These are phyloP conservation scores for Jackrogersella multiformis DNA, from an alignment of 495 filamentous ascomycete genomes.

Conservation along the genomic window DNA sequence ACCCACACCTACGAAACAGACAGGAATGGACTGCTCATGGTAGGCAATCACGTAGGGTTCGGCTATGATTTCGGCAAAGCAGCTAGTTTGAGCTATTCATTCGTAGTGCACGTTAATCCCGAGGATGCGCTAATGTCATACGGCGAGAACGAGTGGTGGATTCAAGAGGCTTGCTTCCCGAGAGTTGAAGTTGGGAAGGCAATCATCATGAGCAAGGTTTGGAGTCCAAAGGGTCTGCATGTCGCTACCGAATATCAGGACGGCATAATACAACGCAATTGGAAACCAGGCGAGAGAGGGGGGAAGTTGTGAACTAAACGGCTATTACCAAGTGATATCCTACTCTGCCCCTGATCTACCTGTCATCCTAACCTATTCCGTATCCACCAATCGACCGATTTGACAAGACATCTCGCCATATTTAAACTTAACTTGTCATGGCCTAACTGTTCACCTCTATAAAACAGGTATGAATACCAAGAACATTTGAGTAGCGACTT, in stretches of 20 bases:
- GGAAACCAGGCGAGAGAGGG: slow-evolving; percentile 29
- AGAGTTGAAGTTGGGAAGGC: slow-evolving; percentile 65
- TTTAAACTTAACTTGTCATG: no score
- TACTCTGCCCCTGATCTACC: no score
- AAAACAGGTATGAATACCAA: no score
- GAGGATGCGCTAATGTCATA: slow-evolving; percentile 53
- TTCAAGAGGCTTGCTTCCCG: slow-evolving; percentile 71
- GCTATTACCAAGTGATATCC: no score
- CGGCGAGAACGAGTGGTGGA: slow-evolving; percentile 66
- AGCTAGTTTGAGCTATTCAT: slow-evolving; percentile 68
- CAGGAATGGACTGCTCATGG: slow-evolving; percentile 72
- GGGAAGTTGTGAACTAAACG: slow-evolving; percentile 28
- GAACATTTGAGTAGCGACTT: background rate
- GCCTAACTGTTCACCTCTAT: no score
- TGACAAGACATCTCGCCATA: no score
- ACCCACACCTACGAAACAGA: slow-evolving; percentile 75
- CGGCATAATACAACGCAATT: slow-evolving; percentile 52
- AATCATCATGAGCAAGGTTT: slow-evolving; percentile 70
- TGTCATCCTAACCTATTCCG: no score
- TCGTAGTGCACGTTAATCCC: slow-evolving; percentile 67
- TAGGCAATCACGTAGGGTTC: slow-evolving; percentile 67
- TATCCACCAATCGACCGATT: no score
- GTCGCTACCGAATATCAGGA: slow-evolving; percentile 73
- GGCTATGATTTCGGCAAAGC: slow-evolving; percentile 61
- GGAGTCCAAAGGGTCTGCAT: slow-evolving; percentile 68